Evolutionary conservation across 2,329 filamentous ascomycete species (phyloP), one percentile per base, ranked within the genome.

Genomic region (Neocucurbitaria cava): DNA sequence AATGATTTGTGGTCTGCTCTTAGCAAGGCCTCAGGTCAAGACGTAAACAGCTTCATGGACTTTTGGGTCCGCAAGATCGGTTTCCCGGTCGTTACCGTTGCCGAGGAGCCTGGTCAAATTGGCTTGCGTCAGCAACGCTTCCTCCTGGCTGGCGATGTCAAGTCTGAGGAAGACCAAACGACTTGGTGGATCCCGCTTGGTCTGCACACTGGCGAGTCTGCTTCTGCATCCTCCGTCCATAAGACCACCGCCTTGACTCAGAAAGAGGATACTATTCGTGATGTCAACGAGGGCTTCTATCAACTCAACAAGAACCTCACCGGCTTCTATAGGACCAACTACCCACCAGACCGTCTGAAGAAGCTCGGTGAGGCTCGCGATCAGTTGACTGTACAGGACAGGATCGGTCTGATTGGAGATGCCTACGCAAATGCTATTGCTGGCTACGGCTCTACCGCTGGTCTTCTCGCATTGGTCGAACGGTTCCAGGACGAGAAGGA

Each of bases 11-110:
- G 95, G 95, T 84, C 87, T 54, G 92, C 94, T 8, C 82, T 99
- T 43, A 91, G 89, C 72, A 87, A 96, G 68, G 92, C 90, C 4
- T 97, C 94, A 8, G 92, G 91, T 30, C 87, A 91, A 73, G 90
- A 98, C 70, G 89, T 99, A 31, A 88, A 89, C 62, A 82, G 83
- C 44, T 89, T 98, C 71, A 99, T 99, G 93, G 85, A 91, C 62
- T 88, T 90, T 17, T 99, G 95, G 95, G 96, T 98, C 71, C 87
- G 89, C 66, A 95, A 94, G 79, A 96, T 98, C 63, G 95, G 95
- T 1, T 96, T 96, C 77, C 95, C 95, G 0, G 88, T 98, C 13
- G 79, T 99, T 18, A 96, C 90, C 2, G 85, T 98, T 15, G 84
- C 89, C 20, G 95, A 98, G 77, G 87, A 94, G 73, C 86, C 88